Evolutionary conservation across 192 early-diverging fungal species (phyloP).

Genomic region (Allomyces macrogynus): DNA sequence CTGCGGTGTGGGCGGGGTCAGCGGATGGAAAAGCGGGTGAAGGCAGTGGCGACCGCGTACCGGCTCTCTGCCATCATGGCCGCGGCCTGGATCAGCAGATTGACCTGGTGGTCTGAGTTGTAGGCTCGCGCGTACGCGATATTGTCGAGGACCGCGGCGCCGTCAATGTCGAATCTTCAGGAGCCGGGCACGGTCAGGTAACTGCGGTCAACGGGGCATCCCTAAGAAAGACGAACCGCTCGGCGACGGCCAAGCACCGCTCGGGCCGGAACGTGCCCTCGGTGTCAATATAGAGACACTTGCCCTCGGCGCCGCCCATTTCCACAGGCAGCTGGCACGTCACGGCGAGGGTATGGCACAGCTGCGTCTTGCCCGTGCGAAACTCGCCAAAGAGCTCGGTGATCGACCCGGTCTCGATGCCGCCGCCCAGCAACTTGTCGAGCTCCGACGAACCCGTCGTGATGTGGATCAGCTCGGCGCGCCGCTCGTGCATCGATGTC

Average conservation of each 20-base stretch:
- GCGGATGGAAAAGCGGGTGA: not conserved
- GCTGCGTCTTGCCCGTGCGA: conserved; percentile 68
- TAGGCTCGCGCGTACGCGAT: conserved; percentile 58
- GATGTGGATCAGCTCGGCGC: conserved; percentile 59
- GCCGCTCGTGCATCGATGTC: conserved; percentile 68
- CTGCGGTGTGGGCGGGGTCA: not conserved
- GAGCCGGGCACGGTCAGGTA: conserved; percentile 6
- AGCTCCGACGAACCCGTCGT: conserved; percentile 79
- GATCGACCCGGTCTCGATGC: conserved; percentile 59
- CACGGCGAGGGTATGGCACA: conserved; percentile 60
- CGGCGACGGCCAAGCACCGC: conserved; percentile 50
- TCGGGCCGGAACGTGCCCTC: conserved; percentile 68
- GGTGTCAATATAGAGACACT: conserved; percentile 39
- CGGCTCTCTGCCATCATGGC: conserved; percentile 40
- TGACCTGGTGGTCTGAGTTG: conserved; percentile 70
- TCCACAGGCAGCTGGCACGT: conserved; percentile 41
- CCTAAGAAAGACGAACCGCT: too few species aligned
- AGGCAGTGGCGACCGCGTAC: conserved; percentile 13
- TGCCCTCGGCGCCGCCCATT: conserved; percentile 59
- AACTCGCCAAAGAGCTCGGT: conserved; percentile 80
- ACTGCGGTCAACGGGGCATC: too few species aligned
- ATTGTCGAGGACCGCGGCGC: conserved; percentile 48
- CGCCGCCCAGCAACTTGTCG: conserved; percentile 74
- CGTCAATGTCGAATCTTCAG: conserved; percentile 4
- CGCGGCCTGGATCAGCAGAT: conserved; percentile 49